Percentiles rank a stretch among this genome's conserved stretches.
Evolutionary conservation across 495 filamentous ascomycete genomes (phyloP).

Genomic region (Daldinia childiae): DNA sequence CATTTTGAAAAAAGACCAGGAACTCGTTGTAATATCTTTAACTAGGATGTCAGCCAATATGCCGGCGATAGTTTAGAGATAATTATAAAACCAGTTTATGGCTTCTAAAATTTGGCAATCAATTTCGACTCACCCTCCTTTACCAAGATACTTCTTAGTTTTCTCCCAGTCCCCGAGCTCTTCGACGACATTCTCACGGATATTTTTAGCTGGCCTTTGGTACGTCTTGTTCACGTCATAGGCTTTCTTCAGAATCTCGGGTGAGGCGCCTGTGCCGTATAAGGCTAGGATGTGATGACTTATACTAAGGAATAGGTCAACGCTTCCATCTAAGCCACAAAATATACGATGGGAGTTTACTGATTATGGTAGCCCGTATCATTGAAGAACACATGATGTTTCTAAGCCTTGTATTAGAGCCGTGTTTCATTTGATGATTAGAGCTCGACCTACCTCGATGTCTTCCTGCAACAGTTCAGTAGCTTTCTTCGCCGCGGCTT

Average conservation of each 20-base stretch:
- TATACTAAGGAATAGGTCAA: conserved; percentile 59
- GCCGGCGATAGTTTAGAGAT: neutral
- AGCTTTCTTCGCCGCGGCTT: conserved; percentile 66
- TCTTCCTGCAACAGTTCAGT: conserved; percentile 78
- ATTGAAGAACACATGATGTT: conserved; percentile 84
- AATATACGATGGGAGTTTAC: conserved; percentile 34
- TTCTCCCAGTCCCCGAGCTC: conserved; percentile 61
- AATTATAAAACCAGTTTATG: no score
- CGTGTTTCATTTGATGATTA: neutral
- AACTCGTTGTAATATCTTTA: conserved; percentile 71
- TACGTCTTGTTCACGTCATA: conserved; percentile 70
- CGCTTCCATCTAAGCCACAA: neutral
- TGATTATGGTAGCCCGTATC: conserved; percentile 72
- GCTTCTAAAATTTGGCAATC: no score
- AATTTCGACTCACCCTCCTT: conserved; percentile 50
- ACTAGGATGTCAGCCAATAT: conserved; percentile 48
- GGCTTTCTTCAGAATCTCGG: conserved; percentile 62
- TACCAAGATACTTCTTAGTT: conserved; percentile 61
- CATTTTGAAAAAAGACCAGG: conserved; percentile 73
- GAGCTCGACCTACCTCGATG: conserved; percentile 57
- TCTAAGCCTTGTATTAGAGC: conserved; percentile 41
- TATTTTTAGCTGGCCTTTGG: conserved; percentile 61
- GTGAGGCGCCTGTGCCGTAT: conserved; percentile 74
- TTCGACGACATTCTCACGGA: conserved; percentile 56
- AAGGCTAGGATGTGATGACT: conserved; percentile 78